Evolutionary conservation across 176 grass and related monocot species (phyloP), one percentile per base, ranked within the genome.

Genomic region (Luzula sylvatica): DNA sequence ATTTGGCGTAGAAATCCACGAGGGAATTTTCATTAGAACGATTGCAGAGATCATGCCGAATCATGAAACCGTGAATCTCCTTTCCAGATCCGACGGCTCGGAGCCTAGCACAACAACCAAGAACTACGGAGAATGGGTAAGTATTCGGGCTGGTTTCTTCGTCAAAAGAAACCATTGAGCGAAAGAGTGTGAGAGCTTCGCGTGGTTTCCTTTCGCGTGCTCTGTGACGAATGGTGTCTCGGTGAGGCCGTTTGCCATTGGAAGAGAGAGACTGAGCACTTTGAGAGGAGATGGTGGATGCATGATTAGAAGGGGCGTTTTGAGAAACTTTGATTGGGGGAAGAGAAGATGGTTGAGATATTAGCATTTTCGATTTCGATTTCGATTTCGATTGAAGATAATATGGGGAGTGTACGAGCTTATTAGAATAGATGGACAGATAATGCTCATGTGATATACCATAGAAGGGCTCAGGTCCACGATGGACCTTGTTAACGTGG

Each of bases 31-130:
- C 51, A 13, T 16, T 32, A 13, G 52, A 20, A 52, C 39, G 25
- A 11, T 39, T 41, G 11, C 39, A 24, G 11, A 41, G 11, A 42
- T 46, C 58, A 5, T 38, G 8, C 39, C 72, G 61, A 8, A 75
- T 29, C 72, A 66, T 51, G 43, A 75, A 72, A 21, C 60, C 68
- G 3, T 79, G 76, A 22, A 72, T n/a, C 49, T 72, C 76, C 61
- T 51, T 21, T 14, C 76, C 76, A 2, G 60, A 49, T 39, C 53
- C 32, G 46, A 67, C 20, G 14, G 68, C 68, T 7, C 68, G 21
- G 13, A 75, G 26, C 2, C 50, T 38, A 40, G 16, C 72, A 39
- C 72, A 75, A 51, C 52, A 50, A 8, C 60, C 61, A 23, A 75
- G 61, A 40, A 58, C 24, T 5, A 40, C 47, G 16, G 72, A 49